Percentiles rank a stretch among this genome's conserved stretches.
Evolutionary conservation across 495 filamentous ascomycete species (phyloP).

Genomic region (Podospora sp.): DNA sequence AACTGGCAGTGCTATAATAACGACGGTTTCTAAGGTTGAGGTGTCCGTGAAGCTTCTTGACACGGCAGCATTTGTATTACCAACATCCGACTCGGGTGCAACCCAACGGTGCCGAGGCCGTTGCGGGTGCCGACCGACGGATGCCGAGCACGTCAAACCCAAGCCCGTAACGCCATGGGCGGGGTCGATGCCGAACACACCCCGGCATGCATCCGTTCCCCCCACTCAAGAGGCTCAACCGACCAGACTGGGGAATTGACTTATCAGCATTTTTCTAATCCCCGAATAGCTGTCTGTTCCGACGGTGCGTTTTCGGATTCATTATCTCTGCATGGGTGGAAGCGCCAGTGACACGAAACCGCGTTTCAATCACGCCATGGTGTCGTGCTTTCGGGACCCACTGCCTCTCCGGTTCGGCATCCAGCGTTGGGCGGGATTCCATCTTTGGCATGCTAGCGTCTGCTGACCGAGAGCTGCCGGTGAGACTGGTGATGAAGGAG

Average conservation of each 20-base stretch:
- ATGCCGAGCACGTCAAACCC: constrained; percentile 12
- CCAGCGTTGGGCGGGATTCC: neutral
- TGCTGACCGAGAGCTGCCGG: neutral
- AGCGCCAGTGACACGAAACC: constrained; percentile 15
- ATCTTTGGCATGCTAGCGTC: neutral
- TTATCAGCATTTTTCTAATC: constrained; percentile 6
- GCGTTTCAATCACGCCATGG: constrained; percentile 17
- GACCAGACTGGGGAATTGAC: neutral
- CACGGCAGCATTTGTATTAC: neutral
- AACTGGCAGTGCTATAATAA: too few relatives aligned
- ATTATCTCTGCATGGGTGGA: neutral
- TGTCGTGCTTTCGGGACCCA: constrained; percentile 13
- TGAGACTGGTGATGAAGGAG: neutral
- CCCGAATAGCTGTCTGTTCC: neutral
- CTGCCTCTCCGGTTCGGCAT: neutral
- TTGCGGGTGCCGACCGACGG: constrained; percentile 11
- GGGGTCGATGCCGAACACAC: constrained; percentile 11
- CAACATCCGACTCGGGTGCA: neutral
- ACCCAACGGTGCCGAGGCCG: neutral
- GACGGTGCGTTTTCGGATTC: neutral
- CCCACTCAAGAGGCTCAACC: neutral
- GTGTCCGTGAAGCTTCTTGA: too few relatives aligned
- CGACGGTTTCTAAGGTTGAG: too few relatives aligned
- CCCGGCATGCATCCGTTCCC: neutral
- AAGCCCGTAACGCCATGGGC: constrained; percentile 22